These are phyloP conservation scores for Colletotrichum chlorophyti DNA, from an alignment of 2,329 filamentous ascomycete species.

Conservation along the genomic window DNA sequence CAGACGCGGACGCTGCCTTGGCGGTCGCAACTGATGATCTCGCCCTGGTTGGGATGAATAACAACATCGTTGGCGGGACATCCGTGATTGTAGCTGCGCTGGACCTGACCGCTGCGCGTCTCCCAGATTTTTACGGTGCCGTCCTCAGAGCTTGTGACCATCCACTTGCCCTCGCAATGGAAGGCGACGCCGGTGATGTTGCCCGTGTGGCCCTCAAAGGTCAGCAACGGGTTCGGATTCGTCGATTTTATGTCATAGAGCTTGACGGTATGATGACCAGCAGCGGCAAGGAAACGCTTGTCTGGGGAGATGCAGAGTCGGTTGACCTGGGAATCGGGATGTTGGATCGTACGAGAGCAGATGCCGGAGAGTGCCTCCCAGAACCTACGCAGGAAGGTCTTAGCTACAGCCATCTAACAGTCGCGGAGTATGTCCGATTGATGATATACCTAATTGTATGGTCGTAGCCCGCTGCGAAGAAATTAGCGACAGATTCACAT, in stretches of 20 bases:
- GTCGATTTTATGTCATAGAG: constrained; percentile 98
- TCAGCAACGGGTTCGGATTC: constrained; percentile 92
- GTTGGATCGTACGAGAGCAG: constrained; percentile 96
- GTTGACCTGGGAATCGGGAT: constrained; percentile 98
- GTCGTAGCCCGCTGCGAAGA: constrained; percentile 63
- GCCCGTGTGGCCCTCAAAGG: constrained; percentile 93
- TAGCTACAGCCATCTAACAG: background rate
- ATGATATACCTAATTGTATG: constrained; percentile 63
- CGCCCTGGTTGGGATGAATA: constrained; percentile 98
- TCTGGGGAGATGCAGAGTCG: constrained; percentile 97
- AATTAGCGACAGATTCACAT: constrained; percentile 6
- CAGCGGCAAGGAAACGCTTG: constrained; percentile 93
- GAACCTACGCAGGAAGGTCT: constrained; percentile 66
- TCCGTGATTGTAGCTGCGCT: constrained; percentile 91
- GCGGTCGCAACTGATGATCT: constrained; percentile 95
- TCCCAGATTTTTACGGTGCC: constrained; percentile 98
- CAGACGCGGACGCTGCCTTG: constrained; percentile 92
- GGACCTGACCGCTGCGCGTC: constrained; percentile 82
- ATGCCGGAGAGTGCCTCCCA: constrained; percentile 99
- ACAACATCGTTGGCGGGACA: constrained; percentile 95
- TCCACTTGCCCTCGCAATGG: constrained; percentile 99
- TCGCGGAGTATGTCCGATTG: background rate
- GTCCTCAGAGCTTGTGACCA: constrained; percentile 97
- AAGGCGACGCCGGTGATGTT: constrained; percentile 98
- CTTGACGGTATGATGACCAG: constrained; percentile 83